phyloP scores from a whole-genome alignment of 169 alveolate species.

The Plasmodium coatneyi region DNA sequence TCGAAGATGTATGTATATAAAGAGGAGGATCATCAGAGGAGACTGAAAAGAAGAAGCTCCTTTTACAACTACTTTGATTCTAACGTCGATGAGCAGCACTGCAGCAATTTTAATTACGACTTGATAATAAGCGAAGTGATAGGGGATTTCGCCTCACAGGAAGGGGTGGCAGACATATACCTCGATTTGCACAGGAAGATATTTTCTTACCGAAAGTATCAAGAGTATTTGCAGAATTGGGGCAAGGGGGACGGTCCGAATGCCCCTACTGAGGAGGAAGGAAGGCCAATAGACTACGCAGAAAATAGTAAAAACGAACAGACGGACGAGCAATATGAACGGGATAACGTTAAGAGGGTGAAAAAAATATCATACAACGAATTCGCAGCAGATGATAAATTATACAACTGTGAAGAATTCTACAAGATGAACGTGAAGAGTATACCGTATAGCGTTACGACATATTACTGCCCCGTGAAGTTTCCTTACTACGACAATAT shows the following conservation, averaged over 20 bases:
- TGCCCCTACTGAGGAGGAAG: background rate
- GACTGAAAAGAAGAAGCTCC: constrained; percentile 8
- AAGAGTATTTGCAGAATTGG: constrained; percentile 50
- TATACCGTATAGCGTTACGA: constrained; percentile 85
- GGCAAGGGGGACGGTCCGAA: background rate
- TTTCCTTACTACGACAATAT: constrained; percentile 86
- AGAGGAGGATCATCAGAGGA: constrained; percentile 42
- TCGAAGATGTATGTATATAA: constrained; percentile 81
- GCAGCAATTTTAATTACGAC: constrained; percentile 80
- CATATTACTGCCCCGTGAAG: constrained; percentile 85
- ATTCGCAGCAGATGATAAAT: constrained; percentile 30
- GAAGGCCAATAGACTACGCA: background rate
- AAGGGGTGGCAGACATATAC: constrained; percentile 89
- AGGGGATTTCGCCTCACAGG: constrained; percentile 91
- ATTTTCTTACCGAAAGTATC: constrained; percentile 70
- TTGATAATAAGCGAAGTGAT: constrained; percentile 89
- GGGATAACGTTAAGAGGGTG: background rate
- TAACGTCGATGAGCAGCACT: constrained; percentile 20
- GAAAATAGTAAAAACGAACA: background rate
- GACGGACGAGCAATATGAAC: background rate
- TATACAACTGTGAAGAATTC: constrained; percentile 77
- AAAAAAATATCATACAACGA: constrained; percentile 32
- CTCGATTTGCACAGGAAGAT: constrained; percentile 86
- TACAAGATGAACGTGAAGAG: constrained; percentile 80
- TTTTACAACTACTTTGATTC: constrained; percentile 8